A percentile compares a stretch with the other conserved stretches of the same genome.
Conservation (phyloP, 2,329 filamentous ascomycete genomes). For the Pyrenochaeta sp. region DNA sequence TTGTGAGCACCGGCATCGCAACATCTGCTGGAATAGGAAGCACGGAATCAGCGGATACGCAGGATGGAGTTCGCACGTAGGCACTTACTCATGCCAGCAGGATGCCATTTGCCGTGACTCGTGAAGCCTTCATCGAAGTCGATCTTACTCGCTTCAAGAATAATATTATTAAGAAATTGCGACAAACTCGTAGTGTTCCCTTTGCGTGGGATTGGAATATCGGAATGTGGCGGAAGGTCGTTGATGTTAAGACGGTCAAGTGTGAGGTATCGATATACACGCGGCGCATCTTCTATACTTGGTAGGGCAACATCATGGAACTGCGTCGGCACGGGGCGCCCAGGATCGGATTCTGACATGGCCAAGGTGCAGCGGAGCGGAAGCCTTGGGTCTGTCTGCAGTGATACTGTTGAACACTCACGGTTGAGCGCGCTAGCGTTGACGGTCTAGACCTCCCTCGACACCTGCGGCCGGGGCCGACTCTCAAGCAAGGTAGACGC, state of each 20-base stretch:
- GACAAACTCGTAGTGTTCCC: conserved; percentile 14
- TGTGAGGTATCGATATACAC: conserved; percentile 11
- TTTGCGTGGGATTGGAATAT: conserved; percentile 6
- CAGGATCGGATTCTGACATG: conserved; percentile 6
- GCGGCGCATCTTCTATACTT: neutral
- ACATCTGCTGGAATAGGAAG: conserved; percentile 2
- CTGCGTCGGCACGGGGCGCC: conserved; percentile 3
- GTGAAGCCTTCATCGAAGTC: conserved; percentile 25
- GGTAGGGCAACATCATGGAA: neutral
- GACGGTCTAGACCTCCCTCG: conserved; percentile 8
- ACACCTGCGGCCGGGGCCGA: neutral
- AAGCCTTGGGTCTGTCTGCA: conserved; percentile 17
- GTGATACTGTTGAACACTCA: conserved; percentile 6
- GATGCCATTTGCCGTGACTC: conserved; percentile 22
- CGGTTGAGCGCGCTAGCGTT: conserved; percentile 3
- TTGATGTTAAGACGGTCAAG: conserved; percentile 15
- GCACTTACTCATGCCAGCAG: neutral
- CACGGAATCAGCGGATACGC: no score
- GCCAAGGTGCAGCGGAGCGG: conserved; percentile 18
- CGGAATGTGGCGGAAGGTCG: conserved; percentile 29
- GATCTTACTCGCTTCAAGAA: conserved; percentile 24
- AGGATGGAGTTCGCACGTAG: no score
- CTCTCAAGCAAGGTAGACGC: neutral
- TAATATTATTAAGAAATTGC: conserved; percentile 24
- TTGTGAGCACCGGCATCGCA: conserved; percentile 14